Evolutionary conservation across 352 stramenopile genomes (phyloP).

Genomic region (Phytophthora ohioensis): DNA sequence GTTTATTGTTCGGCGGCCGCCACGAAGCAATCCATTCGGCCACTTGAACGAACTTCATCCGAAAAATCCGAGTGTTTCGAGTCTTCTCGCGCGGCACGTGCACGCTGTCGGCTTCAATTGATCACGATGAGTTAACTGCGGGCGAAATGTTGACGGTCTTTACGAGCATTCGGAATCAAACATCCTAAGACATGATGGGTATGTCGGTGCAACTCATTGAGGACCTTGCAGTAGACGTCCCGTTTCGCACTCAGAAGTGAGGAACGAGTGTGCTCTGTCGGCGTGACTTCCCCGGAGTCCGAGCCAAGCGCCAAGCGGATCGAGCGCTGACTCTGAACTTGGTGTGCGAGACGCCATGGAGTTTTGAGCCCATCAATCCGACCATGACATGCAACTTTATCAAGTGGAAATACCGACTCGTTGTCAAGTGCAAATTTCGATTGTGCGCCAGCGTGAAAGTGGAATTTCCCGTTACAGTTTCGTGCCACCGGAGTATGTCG

Average conservation of each 20-base stretch:
- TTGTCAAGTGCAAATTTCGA: constrained; percentile 16
- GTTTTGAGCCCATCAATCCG: constrained; percentile 25
- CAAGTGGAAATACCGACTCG: constrained; percentile 27
- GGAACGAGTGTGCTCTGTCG: constrained; percentile 15
- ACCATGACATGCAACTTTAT: constrained; percentile 25
- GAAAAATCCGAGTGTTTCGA: constrained; percentile 15
- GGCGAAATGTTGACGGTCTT: constrained; percentile 20
- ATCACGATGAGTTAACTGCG: constrained; percentile 16
- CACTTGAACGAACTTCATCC: constrained; percentile 8
- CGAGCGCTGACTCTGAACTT: constrained; percentile 23
- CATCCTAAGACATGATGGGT: constrained; percentile 18
- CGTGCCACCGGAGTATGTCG: background rate
- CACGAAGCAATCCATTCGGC: background rate
- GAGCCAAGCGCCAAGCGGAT: constrained; percentile 7
- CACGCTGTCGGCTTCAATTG: constrained; percentile 21
- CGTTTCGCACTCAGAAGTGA: constrained; percentile 27
- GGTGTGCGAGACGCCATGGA: constrained; percentile 20
- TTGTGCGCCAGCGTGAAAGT: constrained; percentile 10
- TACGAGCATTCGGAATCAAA: constrained; percentile 16
- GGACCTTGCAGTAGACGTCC: constrained; percentile 26
- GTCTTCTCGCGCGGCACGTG: constrained; percentile 24
- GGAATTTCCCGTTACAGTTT: constrained; percentile 21
- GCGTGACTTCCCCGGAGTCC: constrained; percentile 19
- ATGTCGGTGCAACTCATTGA: constrained; percentile 26
- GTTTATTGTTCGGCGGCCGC: constrained; percentile 9